Percentiles rank a stretch among this genome's conserved stretches.
Conservation (phyloP, 1,284 basidiomycete species). For the Microbotryum silenes-acaulis region DNA sequence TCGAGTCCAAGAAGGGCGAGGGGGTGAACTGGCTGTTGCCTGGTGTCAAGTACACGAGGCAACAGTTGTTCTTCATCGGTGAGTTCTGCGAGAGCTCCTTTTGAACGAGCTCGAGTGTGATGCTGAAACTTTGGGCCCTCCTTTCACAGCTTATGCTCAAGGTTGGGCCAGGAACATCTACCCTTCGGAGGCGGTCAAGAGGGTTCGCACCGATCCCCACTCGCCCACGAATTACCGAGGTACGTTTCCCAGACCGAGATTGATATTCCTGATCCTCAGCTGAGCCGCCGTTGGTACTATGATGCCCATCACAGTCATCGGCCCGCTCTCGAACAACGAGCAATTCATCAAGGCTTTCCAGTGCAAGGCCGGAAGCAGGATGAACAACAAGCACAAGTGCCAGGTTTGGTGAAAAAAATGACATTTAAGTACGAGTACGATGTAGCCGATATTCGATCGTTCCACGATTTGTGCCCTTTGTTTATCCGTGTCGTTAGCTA, state of each 20-base stretch:
- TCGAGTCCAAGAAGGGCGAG: constrained; percentile 31
- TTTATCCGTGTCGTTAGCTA: background rate
- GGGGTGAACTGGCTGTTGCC: constrained; percentile 38
- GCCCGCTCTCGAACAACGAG: constrained; percentile 33
- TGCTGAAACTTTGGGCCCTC: constrained; percentile 81
- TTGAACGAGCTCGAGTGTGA: constrained; percentile 58
- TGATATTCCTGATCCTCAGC: too few relatives aligned
- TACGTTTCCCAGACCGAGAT: background rate
- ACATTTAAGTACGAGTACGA: background rate
- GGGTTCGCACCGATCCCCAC: constrained; percentile 73
- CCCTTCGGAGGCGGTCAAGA: constrained; percentile 60
- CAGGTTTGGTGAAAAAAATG: constrained; percentile 12
- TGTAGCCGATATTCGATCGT: background rate
- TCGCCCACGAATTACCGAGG: constrained; percentile 51
- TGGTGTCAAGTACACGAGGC: constrained; percentile 38
- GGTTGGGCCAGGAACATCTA: constrained; percentile 68
- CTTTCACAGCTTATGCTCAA: constrained; percentile 70
- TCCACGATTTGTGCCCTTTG: background rate
- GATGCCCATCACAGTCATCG: constrained; percentile 19
- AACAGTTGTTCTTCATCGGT: constrained; percentile 42
- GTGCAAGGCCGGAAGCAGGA: constrained; percentile 27
- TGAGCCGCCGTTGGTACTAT: background rate
- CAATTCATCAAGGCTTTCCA: constrained; percentile 34
- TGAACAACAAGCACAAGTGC: constrained; percentile 33
- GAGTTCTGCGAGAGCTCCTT: constrained; percentile 5